Evolutionary conservation across 192 early-diverging fungal species (phyloP).

Genomic region (Coemansia sp.): DNA sequence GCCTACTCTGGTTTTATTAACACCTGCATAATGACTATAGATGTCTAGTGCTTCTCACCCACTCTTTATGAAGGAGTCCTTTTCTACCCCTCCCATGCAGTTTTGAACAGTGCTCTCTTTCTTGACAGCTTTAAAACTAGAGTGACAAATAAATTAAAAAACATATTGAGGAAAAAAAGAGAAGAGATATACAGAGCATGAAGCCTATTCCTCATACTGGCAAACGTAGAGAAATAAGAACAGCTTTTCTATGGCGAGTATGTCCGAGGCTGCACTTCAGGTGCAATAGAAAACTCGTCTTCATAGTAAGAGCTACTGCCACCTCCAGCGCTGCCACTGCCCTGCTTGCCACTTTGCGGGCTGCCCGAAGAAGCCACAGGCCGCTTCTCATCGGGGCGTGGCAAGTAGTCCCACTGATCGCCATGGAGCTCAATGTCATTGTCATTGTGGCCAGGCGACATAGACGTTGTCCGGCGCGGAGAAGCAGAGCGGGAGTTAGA

Average conservation of each 20-base stretch:
- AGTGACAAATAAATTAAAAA: neutral
- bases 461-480: neutral
- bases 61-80: too few relatives aligned
- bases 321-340: neutral
- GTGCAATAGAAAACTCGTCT: slow-evolving; percentile 5
- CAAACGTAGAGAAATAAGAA: neutral
- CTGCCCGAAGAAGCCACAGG: neutral
- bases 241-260: slow-evolving; percentile 1
- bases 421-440: neutral
- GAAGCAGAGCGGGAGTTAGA: neutral
- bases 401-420: neutral
- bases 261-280: slow-evolving; percentile 1
- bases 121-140: neutral
- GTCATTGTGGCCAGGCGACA: neutral
- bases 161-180: neutral
- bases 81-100: too few relatives aligned
- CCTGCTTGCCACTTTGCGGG: neutral
- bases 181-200: neutral
- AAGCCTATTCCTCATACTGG: neutral
- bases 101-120: neutral
- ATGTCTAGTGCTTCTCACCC: too few relatives aligned
- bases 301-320: slow-evolving; percentile 4
- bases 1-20: too few relatives aligned
- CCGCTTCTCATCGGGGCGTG: neutral
- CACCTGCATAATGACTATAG: too few relatives aligned